Conservation (phyloP, 2,329 filamentous ascomycete genomes). For the Sphaerulina populicola region DNA sequence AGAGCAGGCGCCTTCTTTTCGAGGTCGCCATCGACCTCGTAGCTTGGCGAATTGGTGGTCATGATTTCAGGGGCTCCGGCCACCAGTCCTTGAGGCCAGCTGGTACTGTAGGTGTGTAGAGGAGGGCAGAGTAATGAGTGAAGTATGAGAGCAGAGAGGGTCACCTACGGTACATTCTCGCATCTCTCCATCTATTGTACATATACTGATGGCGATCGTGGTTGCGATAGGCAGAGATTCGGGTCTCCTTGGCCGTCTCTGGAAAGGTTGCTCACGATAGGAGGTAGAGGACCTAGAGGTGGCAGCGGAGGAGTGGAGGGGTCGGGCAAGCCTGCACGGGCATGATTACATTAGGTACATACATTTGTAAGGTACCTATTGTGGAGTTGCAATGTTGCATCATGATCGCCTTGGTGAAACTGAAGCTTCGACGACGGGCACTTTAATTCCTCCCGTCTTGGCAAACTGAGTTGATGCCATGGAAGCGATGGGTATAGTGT, state of each 20-base stretch:
- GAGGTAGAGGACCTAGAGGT: too few species aligned
- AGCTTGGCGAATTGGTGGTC: background rate
- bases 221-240: conserved; percentile 7
- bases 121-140: background rate
- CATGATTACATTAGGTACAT: too few species aligned
- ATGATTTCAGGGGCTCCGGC: background rate
- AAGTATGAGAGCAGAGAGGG: background rate
- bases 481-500: too few species aligned
- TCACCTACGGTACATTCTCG: background rate
- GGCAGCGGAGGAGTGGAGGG: conserved; percentile 2
- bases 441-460: conserved; percentile 3
- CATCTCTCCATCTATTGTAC: background rate
- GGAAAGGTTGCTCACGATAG: background rate
- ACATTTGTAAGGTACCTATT: background rate
- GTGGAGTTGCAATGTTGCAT: background rate
- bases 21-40: conserved; percentile 18
- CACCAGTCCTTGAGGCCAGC: background rate
- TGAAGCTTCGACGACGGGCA: conserved; percentile 4
- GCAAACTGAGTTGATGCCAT: background rate
- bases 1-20: conserved; percentile 24
- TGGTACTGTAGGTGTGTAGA: background rate
- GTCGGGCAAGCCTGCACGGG: conserved; percentile 4
- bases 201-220: background rate
- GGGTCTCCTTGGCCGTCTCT: background rate
- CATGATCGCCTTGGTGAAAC: conserved; percentile 3